These are phyloP conservation scores for Periglandula ipomoeae DNA, from an alignment of 2,329 filamentous ascomycete species.

Conservation along the genomic window DNA sequence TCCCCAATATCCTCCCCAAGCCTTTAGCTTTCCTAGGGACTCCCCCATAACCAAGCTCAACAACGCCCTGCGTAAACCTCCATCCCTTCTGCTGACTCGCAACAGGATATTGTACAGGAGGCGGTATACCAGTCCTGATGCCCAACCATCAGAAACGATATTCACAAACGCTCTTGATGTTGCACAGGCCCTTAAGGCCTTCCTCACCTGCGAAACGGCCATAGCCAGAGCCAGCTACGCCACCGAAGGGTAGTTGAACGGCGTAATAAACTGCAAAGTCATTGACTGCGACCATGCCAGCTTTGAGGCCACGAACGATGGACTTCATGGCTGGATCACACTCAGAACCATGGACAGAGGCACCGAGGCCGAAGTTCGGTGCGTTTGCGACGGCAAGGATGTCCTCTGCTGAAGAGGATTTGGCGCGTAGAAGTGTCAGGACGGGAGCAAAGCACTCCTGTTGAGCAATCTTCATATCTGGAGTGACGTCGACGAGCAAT, in stretches of 20 bases:
- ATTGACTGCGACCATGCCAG: constrained; percentile 90
- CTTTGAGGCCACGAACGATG: constrained; percentile 60
- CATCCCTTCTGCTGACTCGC: constrained; percentile 52
- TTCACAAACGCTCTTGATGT: constrained; percentile 75
- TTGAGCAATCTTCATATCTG: constrained; percentile 76
- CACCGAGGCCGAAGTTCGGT: constrained; percentile 77
- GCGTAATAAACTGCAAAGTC: constrained; percentile 93
- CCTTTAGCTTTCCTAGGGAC: constrained; percentile 28
- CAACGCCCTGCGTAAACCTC: constrained; percentile 52
- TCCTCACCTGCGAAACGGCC: constrained; percentile 89
- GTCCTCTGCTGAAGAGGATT: constrained; percentile 46
- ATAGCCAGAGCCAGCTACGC: constrained; percentile 81
- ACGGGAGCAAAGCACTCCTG: constrained; percentile 91
- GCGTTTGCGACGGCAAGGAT: constrained; percentile 75
- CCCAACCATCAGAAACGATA: constrained; percentile 59
- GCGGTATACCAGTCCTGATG: constrained; percentile 68
- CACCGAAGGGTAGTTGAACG: constrained; percentile 89
- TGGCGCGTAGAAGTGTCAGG: constrained; percentile 73
- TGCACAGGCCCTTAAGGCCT: constrained; percentile 75
- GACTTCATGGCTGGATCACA: constrained; percentile 47
- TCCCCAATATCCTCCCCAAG: constrained; percentile 32
- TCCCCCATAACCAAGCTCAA: constrained; percentile 50
- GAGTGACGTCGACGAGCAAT: constrained; percentile 79
- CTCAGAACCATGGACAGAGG: constrained; percentile 73
- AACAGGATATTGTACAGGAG: constrained; percentile 74